Evolutionary conservation across 164 flowering plant species (phyloP), one percentile per base, ranked within the genome.

Genomic region (Annona squamosa): DNA sequence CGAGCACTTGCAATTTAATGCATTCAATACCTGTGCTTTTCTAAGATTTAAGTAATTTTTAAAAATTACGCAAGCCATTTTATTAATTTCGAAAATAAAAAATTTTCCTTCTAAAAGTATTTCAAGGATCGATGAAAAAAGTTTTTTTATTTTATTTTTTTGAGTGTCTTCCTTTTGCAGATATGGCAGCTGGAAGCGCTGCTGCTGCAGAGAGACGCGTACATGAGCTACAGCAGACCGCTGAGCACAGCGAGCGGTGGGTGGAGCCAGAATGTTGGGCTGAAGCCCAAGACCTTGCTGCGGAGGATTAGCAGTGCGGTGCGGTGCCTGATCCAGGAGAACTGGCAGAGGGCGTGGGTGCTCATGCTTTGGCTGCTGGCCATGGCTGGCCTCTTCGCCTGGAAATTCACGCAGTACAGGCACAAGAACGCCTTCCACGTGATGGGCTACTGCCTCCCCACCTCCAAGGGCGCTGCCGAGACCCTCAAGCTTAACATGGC

Each of bases 401-500:
- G 98, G 97, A 93, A 95, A 69, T 90, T 93, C 84, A 12, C 52
- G 12, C 93, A 95, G 65, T 95, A 95, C 81, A 78, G 81, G 73
- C 78, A 85, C 18, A 84, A 46, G 72, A 86, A 86, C 0, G 94
- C 91, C n/a, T 93, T 91, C 81, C 81, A 86, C 1, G 87, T 89
- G 48, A 90, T 91, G 99, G 97, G 99, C 5, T 86, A 91, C 63
- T 95, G 99, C 79, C 76, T 93, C 73, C 9, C 87, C 17, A 86
- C 89, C 0, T 97, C 99, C 62, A 95, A 95, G 77, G 99, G 99
- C 3, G 99, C 99, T 7, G 99, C 97, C 0, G 99, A 95, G 85
- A 95, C 97, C 5, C 83, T 95, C 0, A 95, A 95, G 84, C 83
- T 95, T 69, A 95, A 95, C 86, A 95, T 91, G 99, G 98, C 99